These are phyloP conservation scores for Aspergillus coremiiformis DNA, from an alignment of 495 filamentous ascomycete genomes.

Conservation along the genomic window DNA sequence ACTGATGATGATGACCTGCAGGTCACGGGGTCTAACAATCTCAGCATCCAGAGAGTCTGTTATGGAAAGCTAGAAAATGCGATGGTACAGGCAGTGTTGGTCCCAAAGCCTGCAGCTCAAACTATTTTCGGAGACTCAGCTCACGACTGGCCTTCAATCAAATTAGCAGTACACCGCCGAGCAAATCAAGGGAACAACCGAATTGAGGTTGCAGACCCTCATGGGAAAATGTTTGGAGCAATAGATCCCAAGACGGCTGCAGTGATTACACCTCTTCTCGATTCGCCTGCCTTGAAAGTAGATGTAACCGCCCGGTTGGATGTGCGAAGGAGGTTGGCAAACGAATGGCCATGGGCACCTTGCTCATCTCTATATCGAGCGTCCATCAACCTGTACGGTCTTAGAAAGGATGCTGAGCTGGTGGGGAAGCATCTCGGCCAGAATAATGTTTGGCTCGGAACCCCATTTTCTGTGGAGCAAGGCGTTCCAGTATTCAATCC, in stretches of 20 bases:
- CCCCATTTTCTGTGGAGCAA: conserved; percentile 53
- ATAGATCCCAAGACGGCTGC: conserved; percentile 61
- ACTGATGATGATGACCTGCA: conserved; percentile 39
- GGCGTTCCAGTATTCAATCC: conserved; percentile 65
- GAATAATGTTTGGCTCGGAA: conserved; percentile 56
- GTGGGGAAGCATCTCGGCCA: conserved; percentile 62
- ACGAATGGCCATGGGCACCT: conserved; percentile 50
- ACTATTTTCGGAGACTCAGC: conserved; percentile 32
- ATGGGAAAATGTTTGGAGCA: conserved; percentile 62
- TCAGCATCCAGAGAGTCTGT: conserved; percentile 62
- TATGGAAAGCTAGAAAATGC: conserved; percentile 71
- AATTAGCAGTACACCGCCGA: conserved; percentile 54
- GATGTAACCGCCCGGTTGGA: conserved; percentile 62
- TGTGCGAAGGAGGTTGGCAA: conserved; percentile 45
- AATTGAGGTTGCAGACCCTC: conserved; percentile 64
- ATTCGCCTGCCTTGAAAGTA: conserved; percentile 50
- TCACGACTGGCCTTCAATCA: conserved; percentile 63
- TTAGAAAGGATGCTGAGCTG: conserved; percentile 50
- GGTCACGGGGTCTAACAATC: conserved; percentile 37
- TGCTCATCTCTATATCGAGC: conserved; percentile 48
- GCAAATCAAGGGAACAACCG: conserved; percentile 43
- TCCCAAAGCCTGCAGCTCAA: conserved; percentile 58
- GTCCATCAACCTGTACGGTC: conserved; percentile 72
- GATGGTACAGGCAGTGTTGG: conserved; percentile 55
- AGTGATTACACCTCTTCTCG: conserved; percentile 64